Percentiles rank a stretch among this genome's conserved stretches.
Evolutionary conservation across 164 flowering plant species (phyloP).

Genomic region (Dillenia suffruticosa): DNA sequence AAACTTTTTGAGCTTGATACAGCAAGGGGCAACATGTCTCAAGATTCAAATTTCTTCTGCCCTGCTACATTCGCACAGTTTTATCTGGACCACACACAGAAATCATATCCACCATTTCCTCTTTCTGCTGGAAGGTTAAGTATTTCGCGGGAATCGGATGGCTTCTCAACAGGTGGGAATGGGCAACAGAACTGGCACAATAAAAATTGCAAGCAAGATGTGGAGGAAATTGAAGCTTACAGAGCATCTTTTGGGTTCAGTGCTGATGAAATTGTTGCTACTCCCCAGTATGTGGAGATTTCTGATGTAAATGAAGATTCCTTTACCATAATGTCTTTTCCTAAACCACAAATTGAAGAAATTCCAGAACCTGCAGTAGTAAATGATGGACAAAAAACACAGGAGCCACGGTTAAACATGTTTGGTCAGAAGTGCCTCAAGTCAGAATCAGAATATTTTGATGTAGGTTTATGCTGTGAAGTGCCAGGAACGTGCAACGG

Average conservation of each 20-base stretch:
- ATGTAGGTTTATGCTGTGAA: conserved; percentile 12
- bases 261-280: conserved; percentile 86
- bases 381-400: conserved; percentile 21
- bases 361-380: conserved; percentile 14
- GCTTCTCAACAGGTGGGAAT: conserved; percentile 47
- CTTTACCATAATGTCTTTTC: conserved; percentile 61
- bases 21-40: conserved; percentile 35
- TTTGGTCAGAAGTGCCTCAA: conserved; percentile 18
- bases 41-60: conserved; percentile 86
- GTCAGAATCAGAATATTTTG: conserved; percentile 19
- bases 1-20: conserved; percentile 41
- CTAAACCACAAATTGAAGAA: conserved; percentile 37
- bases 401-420: conserved; percentile 15
- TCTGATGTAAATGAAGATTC: conserved; percentile 72
- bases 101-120: conserved; percentile 47
- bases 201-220: conserved; percentile 65
- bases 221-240: conserved; percentile 91
- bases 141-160: conserved; percentile 79
- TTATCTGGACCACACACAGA: conserved; percentile 71
- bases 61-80: conserved; percentile 94
- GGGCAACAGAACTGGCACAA: conserved; percentile 61
- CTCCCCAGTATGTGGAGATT: conserved; percentile 79
- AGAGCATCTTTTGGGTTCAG: conserved; percentile 98
- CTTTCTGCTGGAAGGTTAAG: conserved; percentile 80
- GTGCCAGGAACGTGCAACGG: conserved; percentile 20